phyloP scores from a whole-genome alignment of 495 filamentous ascomycete species.

The Sordaria brevicollis region DNA sequence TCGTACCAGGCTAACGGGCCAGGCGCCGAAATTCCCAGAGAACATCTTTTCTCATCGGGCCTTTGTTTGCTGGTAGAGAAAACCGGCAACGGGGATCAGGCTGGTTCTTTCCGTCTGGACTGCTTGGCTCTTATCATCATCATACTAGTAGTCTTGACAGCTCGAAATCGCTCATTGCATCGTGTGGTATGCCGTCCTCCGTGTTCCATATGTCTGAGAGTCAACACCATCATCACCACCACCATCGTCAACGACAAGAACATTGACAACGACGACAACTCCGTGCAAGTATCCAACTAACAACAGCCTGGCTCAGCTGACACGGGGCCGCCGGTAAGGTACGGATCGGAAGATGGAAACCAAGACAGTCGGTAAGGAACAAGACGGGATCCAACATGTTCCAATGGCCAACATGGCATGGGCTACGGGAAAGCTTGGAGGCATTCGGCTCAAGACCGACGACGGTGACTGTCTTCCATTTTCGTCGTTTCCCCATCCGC shows the following conservation, averaged over 20 bases:
- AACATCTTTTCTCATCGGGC: background rate
- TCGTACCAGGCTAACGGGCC: background rate
- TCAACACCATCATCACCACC: background rate
- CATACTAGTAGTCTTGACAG: background rate
- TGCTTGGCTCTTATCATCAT: background rate
- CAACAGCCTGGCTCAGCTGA: background rate
- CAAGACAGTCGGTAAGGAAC: background rate
- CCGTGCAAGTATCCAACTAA: background rate
- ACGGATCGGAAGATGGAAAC: background rate
- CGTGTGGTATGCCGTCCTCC: background rate
- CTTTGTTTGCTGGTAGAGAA: background rate
- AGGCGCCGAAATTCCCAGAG: background rate
- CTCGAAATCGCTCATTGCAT: background rate
- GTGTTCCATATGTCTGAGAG: background rate
- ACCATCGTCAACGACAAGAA: background rate
- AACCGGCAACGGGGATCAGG: background rate
- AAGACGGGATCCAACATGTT: background rate
- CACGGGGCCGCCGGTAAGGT: background rate
- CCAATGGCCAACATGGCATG: background rate
- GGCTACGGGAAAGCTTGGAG: background rate
- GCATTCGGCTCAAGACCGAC: background rate
- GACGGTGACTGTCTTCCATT: background rate
- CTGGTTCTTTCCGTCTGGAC: background rate
- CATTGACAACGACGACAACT: background rate
- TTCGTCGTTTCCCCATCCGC: background rate